Evolutionary conservation across 257 asterid species (phyloP).

Genomic region (Gynochthodes officinalis): DNA sequence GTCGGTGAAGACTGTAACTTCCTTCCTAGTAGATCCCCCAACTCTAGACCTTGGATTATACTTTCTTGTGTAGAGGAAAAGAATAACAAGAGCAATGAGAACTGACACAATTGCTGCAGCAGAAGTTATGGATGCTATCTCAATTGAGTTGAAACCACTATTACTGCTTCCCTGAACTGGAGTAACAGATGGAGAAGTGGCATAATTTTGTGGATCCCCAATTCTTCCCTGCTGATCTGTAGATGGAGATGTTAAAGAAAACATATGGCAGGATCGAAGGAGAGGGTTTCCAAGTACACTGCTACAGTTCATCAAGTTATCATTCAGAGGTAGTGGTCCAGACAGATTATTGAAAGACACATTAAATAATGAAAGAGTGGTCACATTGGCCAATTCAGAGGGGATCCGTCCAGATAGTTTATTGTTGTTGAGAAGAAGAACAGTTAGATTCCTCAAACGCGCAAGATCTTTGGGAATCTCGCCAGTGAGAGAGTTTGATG

Average conservation of each 20-base stretch:
- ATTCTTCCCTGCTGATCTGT: conserved; percentile 47
- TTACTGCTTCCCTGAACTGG: conserved; percentile 27
- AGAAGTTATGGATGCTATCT: conserved; percentile 80
- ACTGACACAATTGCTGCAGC: conserved; percentile 82
- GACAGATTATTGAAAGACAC: conserved; percentile 82
- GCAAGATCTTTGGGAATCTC: conserved; percentile 65
- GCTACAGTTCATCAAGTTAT: conserved; percentile 50
- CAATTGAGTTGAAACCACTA: conserved; percentile 55
- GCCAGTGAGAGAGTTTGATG: conserved; percentile 62
- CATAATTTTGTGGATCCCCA: conserved; percentile 35
- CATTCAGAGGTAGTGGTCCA: conserved; percentile 55
- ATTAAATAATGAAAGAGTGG: conserved; percentile 55
- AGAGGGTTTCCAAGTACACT: conserved; percentile 71
- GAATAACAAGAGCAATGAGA: conserved; percentile 57
- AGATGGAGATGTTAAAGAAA: conserved; percentile 48
- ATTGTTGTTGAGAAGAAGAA: conserved; percentile 67
- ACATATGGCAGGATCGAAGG: conserved; percentile 50
- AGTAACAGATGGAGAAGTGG: conserved; percentile 35
- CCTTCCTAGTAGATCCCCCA: conserved; percentile 73
- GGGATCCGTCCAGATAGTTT: conserved; percentile 77
- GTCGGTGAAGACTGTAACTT: conserved; percentile 69
- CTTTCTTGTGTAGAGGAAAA: conserved; percentile 76
- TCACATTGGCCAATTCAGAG: conserved; percentile 38
- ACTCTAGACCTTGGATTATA: conserved; percentile 81
- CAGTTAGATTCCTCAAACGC: conserved; percentile 53